Evolutionary conservation across 2,329 filamentous ascomycete species (phyloP).

Genomic region (Neopestalotiopsis clavispora): DNA sequence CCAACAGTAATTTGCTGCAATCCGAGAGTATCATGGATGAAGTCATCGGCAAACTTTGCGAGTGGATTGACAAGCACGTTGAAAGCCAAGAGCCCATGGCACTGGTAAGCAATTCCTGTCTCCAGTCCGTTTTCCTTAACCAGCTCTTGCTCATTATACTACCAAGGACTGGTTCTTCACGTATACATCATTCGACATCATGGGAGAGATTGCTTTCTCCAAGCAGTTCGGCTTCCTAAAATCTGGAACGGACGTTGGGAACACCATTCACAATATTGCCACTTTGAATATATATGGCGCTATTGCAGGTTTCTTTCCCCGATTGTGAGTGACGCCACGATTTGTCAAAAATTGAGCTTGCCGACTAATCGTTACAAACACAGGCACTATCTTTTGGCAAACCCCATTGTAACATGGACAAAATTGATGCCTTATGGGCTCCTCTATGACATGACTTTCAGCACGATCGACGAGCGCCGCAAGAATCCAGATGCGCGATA

Average conservation of each 20-base stretch:
- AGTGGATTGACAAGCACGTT: slow-evolving; percentile 17
- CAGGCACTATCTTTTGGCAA: slow-evolving; percentile 18
- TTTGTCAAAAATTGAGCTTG: background rate
- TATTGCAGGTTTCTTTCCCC: slow-evolving; percentile 14
- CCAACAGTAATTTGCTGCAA: slow-evolving; percentile 27
- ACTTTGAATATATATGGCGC: slow-evolving; percentile 16
- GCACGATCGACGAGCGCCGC: slow-evolving; percentile 17
- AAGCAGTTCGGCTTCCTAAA: slow-evolving; percentile 33
- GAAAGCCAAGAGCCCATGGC: slow-evolving; percentile 15
- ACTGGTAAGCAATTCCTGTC: background rate
- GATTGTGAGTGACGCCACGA: background rate
- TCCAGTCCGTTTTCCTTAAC: too few relatives aligned
- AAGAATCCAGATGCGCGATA: slow-evolving; percentile 22
- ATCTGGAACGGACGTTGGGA: slow-evolving; percentile 28
- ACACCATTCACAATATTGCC: slow-evolving; percentile 25
- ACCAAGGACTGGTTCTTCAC: slow-evolving; percentile 19
- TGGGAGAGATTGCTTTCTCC: slow-evolving; percentile 33
- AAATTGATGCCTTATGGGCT: slow-evolving; percentile 21
- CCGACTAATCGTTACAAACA: background rate
- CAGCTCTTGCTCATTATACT: background rate
- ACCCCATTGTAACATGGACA: slow-evolving; percentile 24
- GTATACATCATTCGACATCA: slow-evolving; percentile 32
- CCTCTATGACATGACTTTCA: slow-evolving; percentile 15
- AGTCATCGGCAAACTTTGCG: slow-evolving; percentile 16
- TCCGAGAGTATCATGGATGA: slow-evolving; percentile 19